Conservation (phyloP, 1,284 basidiomycete genomes). For the Agroathelia rolfsii region DNA sequence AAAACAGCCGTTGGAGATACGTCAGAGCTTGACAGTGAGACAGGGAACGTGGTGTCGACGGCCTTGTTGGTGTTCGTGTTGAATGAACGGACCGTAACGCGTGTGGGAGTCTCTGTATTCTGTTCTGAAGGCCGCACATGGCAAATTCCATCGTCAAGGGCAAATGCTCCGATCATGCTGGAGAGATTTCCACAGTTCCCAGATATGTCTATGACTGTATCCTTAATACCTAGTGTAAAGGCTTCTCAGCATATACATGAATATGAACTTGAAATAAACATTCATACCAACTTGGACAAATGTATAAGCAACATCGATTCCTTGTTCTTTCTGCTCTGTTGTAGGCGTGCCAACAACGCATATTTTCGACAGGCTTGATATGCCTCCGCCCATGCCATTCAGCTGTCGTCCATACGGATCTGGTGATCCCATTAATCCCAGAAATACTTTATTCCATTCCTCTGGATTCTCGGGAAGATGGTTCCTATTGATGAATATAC, state of each 20-base stretch:
- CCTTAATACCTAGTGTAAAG: constrained; percentile 49
- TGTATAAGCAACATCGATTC: constrained; percentile 54
- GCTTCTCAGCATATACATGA: no score
- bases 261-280: no score
- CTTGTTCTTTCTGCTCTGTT: constrained; percentile 24
- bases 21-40: constrained; percentile 22
- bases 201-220: constrained; percentile 47
- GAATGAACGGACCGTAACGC: constrained; percentile 41
- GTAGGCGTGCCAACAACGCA: constrained; percentile 52
- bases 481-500: constrained; percentile 50
- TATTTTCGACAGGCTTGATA: constrained; percentile 75
- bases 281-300: constrained; percentile 47
- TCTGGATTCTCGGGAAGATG: constrained; percentile 39
- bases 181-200: constrained; percentile 67
- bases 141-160: constrained; percentile 51
- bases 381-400: constrained; percentile 77
- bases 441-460: constrained; percentile 54
- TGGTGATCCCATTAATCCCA: constrained; percentile 77
- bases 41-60: constrained; percentile 57
- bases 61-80: constrained; percentile 64
- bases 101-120: constrained; percentile 8
- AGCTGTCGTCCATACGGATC: constrained; percentile 72
- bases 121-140: constrained; percentile 1
- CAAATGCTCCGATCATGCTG: constrained; percentile 58
- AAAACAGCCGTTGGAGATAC: constrained; percentile 28